Percentiles rank a stretch among this genome's conserved stretches.
phyloP scores from a whole-genome alignment of 495 filamentous ascomycete genomes.

The Hypoxylon lienhwacheense region DNA sequence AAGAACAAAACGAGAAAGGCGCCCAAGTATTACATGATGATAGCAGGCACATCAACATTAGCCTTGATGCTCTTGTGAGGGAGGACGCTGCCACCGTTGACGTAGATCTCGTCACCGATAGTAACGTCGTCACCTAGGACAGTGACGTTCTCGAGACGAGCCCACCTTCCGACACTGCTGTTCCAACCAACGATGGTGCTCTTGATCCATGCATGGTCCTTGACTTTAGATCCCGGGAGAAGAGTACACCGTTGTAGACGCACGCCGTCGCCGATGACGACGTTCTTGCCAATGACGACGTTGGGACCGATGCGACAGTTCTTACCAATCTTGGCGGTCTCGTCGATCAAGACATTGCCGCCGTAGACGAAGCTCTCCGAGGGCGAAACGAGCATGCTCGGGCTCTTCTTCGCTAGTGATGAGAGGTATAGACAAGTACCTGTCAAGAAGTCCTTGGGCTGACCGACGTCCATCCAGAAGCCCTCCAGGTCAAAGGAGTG shows the following conservation, averaged over 20 bases:
- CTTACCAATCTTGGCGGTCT: constrained; percentile 93
- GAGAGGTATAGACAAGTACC: constrained; percentile 97
- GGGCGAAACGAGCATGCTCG: constrained; percentile 75
- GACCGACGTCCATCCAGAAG: constrained; percentile 99
- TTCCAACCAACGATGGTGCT: constrained; percentile 99
- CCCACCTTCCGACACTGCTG: constrained; percentile 93
- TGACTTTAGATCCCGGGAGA: constrained; percentile 85
- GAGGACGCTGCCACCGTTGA: constrained; percentile 94
- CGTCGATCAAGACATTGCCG: constrained; percentile 96
- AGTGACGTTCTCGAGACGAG: constrained; percentile 93
- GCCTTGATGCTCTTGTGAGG: constrained; percentile 99
- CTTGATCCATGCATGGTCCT: constrained; percentile 99
- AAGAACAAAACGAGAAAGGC: neutral
- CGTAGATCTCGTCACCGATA: constrained; percentile 97
- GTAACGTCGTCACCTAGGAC: constrained; percentile 99
- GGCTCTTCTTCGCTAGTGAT: constrained; percentile 88
- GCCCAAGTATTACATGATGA: constrained; percentile 69
- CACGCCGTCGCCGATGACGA: constrained; percentile 93
- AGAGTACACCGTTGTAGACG: constrained; percentile 92
- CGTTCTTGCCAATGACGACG: constrained; percentile 93
- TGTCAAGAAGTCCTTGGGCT: constrained; percentile 97
- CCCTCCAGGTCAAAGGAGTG: constrained; percentile 98
- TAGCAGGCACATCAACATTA: constrained; percentile 91
- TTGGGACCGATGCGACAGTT: constrained; percentile 99
- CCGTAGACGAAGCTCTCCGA: constrained; percentile 84